Conservation (phyloP, 805 yeast genomes). For the Jamesozyma rosinii region DNA sequence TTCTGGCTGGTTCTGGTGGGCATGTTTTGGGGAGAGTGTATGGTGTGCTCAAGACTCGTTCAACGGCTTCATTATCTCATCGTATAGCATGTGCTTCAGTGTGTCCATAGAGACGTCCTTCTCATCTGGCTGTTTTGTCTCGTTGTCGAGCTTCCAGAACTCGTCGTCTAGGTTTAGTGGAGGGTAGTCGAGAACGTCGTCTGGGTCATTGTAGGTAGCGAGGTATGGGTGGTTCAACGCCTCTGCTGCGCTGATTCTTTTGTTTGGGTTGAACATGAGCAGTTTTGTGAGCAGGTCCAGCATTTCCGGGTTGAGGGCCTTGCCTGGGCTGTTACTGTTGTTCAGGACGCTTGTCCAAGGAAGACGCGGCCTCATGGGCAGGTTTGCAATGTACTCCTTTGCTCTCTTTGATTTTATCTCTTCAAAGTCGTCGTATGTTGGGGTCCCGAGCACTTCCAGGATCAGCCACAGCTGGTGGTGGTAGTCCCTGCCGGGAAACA, state of each 20-base stretch:
- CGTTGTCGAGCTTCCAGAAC: slow-evolving; percentile 37
- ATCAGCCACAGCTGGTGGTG: slow-evolving; percentile 58
- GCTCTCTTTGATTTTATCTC: slow-evolving; percentile 69
- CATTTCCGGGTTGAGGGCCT: slow-evolving; percentile 35
- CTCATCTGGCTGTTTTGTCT: slow-evolving; percentile 36
- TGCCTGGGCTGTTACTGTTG: slow-evolving; percentile 4
- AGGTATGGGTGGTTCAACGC: slow-evolving; percentile 71
- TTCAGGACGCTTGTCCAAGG: slow-evolving; percentile 33
- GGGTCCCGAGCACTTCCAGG: slow-evolving; percentile 63
- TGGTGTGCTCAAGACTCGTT: background rate
- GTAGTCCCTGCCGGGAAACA: slow-evolving; percentile 71
- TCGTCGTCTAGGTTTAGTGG: slow-evolving; percentile 31
- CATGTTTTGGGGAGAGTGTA: no score
- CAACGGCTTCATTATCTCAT: slow-evolving; percentile 59
- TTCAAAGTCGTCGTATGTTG: slow-evolving; percentile 61
- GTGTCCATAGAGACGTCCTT: slow-evolving; percentile 70
- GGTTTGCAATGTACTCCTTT: slow-evolving; percentile 61
- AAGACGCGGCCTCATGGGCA: slow-evolving; percentile 51
- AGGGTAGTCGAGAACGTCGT: slow-evolving; percentile 52
- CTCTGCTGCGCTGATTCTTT: slow-evolving; percentile 63
- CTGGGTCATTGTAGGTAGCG: slow-evolving; percentile 56
- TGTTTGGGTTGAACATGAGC: slow-evolving; percentile 64
- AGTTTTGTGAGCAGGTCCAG: slow-evolving; percentile 60
- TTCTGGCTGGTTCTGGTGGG: no score
- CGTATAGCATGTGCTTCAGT: slow-evolving; percentile 65